Evolutionary conservation across 1,284 basidiomycete genomes (phyloP), one percentile per base, ranked within the genome.

Genomic region (Heterobasidion annosum): DNA sequence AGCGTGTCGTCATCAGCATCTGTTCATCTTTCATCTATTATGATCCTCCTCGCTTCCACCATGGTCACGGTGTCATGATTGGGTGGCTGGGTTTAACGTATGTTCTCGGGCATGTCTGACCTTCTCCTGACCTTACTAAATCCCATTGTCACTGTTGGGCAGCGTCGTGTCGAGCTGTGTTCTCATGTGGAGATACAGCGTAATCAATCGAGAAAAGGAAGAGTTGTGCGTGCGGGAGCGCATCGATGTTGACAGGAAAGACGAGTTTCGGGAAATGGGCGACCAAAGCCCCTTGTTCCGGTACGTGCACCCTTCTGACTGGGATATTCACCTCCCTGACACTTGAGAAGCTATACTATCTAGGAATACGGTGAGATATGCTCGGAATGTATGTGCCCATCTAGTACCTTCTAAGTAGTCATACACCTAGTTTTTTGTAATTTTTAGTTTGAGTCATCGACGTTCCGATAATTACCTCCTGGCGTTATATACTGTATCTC

Each of bases 51-150:
- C 69, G 70, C 25, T 81, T 74, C 65, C 70, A 70, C 57, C 63
- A 73, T 52, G 78, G 79, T 0, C 79, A 81, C 58, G 75, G 74
- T 19, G 74, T 72, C 13, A 71, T 70, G 51, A 74, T 82, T 57
- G 79, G 76, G 10, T 76, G 69, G 61, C 62, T 82, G 25, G 59
- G 64, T 16, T 59, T 76, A 44, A 70, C 70, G 70, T 73, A 48
- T 49, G 68, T 58, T 6, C 8, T 15, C 8, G 8, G n/a, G 33
- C 33, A n/a, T 40, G 47, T 43, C 25, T 50, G n/a, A 32, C 51
- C 34, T n/a, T 10, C 8, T 46, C 47, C 10, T 5, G 1, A n/a
- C 15, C 3, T 33, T 16, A 33, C 4, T 42, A 13, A 34, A 18
- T 45, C 25, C 37, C 48, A 7, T 25, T 53, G n/a, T 8, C 3